Evolutionary conservation across 2,329 filamentous ascomycete genomes (phyloP), one percentile per base, ranked within the genome.

Genomic region (Monosporascus sp.): DNA sequence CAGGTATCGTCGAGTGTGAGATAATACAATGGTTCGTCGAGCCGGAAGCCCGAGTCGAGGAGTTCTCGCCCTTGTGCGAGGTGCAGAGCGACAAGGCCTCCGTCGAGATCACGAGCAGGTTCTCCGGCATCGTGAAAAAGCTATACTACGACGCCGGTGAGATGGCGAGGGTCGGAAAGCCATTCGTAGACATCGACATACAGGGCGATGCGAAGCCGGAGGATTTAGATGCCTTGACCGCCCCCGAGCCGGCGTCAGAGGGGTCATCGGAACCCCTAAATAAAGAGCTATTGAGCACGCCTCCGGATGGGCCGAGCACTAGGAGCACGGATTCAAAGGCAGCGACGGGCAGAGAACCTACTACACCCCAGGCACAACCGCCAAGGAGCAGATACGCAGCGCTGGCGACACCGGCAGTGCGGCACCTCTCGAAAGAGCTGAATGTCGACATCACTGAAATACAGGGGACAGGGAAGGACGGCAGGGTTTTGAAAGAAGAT

Each of bases 1-100:
- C 63, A 94, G 94, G 94, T 52, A 99, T 97, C 66, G 92, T 94
- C 68, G 94, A 99, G 75, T 96, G 94, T 68, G 94, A 99, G 73
- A 90, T 99, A 66, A 97, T 97, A 65, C 94, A 99, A 77, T 99
- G 94, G 94, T 99, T 97, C 70, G 93, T 99, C 60, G 88, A 97
- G 73, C 91, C 95, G 49, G 93, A 92, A 54, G 94, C 94, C 37
- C 86, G 89, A 54, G 92, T 99, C 63, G 92, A 99, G 75, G 93
- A 99, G 76, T 99, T 96, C 81, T 94, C 95, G 63, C 94, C 93
- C 55, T 81, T 99, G 47, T 99, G 94, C 74, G 94, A 99, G 75
- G 95, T 99, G 45, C 94, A 97, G 71, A 97, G 92, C 65, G 94
- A 99, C 75, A 99, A 99, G 73, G 94, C 94, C 49, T 84, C 84